Percentiles rank a stretch among this genome's conserved stretches.
Evolutionary conservation across 441 rosid species (phyloP).

Genomic region (Theobroma grandiflorum): DNA sequence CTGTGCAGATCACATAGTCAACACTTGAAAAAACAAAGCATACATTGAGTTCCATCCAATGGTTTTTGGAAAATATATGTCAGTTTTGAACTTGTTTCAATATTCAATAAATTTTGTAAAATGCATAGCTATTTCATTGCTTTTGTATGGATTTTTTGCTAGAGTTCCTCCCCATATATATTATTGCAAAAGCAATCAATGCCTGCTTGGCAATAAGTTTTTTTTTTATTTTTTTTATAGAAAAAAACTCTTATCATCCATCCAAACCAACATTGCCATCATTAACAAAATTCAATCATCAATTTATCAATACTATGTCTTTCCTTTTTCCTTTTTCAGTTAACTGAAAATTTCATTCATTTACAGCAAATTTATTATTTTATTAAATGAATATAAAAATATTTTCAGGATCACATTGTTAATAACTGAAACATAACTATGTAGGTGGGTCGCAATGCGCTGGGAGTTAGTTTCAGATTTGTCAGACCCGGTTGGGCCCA

Average conservation of each 20-base stretch:
- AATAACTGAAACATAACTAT: no score
- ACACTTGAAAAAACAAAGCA: not conserved
- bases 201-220: not conserved
- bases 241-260: no score
- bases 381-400: no score
- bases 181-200: not conserved
- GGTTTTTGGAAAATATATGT: not conserved
- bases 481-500: not conserved
- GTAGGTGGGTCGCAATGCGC: no score
- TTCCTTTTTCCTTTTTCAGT: no score
- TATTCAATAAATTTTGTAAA: not conserved
- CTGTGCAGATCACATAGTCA: conserved; percentile 28
- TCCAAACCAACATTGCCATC: no score
- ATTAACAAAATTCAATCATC: no score
- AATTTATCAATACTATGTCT: no score
- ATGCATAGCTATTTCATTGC: not conserved
- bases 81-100: not conserved
- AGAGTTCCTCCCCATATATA: not conserved
- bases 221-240: no score
- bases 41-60: not conserved
- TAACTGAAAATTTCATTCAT: no score
- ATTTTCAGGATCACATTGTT: no score
- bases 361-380: no score
- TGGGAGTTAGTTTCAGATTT: not conserved
- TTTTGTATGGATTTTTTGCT: not conserved